Percentiles rank a stretch among this genome's conserved stretches.
These are phyloP conservation scores for Fusarium illudens DNA, from an alignment of 2,329 filamentous ascomycete genomes.

Conservation along the genomic window DNA sequence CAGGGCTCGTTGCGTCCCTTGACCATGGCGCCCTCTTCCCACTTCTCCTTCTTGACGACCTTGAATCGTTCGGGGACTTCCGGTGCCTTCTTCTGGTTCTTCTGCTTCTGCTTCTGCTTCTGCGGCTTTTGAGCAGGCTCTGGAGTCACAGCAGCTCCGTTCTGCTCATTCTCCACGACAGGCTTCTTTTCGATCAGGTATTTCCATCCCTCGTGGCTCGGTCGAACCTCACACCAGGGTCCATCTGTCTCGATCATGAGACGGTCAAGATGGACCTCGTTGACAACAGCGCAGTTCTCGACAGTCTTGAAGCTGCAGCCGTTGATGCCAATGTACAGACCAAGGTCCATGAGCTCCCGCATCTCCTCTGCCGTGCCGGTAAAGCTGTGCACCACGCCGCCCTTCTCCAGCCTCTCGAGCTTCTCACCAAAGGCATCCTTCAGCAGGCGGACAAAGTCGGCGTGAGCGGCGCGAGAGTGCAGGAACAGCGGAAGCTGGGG, in stretches of 20 bases:
- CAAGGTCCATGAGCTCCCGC: constrained; percentile 78
- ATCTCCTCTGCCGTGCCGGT: constrained; percentile 90
- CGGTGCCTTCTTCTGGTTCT: constrained; percentile 67
- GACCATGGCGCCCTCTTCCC: constrained; percentile 85
- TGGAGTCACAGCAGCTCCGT: constrained; percentile 29
- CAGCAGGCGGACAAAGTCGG: constrained; percentile 81
- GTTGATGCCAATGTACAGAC: constrained; percentile 93
- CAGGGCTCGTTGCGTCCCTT: constrained; percentile 96
- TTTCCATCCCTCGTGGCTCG: constrained; percentile 85
- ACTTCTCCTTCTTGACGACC: constrained; percentile 95
- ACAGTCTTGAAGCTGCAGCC: constrained; percentile 95
- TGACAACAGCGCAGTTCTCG: constrained; percentile 88
- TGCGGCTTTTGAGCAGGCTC: constrained; percentile 42
- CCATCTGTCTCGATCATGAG: constrained; percentile 97
- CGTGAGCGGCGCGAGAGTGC: constrained; percentile 87
- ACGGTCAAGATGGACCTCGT: constrained; percentile 77
- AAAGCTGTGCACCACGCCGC: constrained; percentile 93
- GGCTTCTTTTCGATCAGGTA: constrained; percentile 61
- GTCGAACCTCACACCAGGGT: constrained; percentile 95
- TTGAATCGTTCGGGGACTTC: constrained; percentile 78
- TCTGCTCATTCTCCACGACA: constrained; percentile 34
- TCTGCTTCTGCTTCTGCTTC: constrained; percentile 51
- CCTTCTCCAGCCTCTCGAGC: constrained; percentile 73
- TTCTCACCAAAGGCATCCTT: constrained; percentile 63
- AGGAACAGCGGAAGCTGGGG: constrained; percentile 89